These are phyloP conservation scores for Fomitiporia mediterranea DNA, from an alignment of 1,284 basidiomycete genomes.

Conservation along the genomic window DNA sequence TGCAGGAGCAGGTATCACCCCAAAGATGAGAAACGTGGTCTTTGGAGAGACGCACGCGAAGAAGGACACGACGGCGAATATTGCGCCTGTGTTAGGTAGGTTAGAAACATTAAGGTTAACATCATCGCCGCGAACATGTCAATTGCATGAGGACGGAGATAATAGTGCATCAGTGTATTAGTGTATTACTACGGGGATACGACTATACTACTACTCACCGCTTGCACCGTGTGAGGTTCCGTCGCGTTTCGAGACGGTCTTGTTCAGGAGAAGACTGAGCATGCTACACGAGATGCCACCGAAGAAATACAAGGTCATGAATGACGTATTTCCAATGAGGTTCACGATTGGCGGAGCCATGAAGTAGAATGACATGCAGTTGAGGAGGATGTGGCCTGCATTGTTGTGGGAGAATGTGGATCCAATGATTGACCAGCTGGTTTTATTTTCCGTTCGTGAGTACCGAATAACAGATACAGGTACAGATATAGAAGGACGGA, in stretches of 20 bases:
- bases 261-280: constrained; percentile 56
- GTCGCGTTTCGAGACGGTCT: constrained; percentile 38
- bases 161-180: background rate
- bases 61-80: constrained; percentile 69
- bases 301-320: constrained; percentile 75
- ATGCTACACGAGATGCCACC: constrained; percentile 63
- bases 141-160: background rate
- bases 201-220: constrained; percentile 45
- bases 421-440: constrained; percentile 82
- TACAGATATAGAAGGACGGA: constrained; percentile 6
- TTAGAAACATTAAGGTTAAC: background rate
- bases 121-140: background rate
- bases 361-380: constrained; percentile 77
- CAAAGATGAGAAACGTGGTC: constrained; percentile 74
- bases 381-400: constrained; percentile 66
- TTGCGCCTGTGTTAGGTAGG: constrained; percentile 46
- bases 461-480: constrained; percentile 5
- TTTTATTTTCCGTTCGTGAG: background rate
- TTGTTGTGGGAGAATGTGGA: constrained; percentile 69
- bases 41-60: constrained; percentile 69
- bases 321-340: constrained; percentile 65
- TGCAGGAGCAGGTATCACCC: constrained; percentile 79
- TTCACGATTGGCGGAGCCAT: constrained; percentile 69
- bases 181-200: too few species aligned
- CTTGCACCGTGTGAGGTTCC: constrained; percentile 69